Evolutionary conservation across 371 early-diverging fungal genomes (phyloP), one percentile per base, ranked within the genome.

Genomic region (Smittium culicis): DNA sequence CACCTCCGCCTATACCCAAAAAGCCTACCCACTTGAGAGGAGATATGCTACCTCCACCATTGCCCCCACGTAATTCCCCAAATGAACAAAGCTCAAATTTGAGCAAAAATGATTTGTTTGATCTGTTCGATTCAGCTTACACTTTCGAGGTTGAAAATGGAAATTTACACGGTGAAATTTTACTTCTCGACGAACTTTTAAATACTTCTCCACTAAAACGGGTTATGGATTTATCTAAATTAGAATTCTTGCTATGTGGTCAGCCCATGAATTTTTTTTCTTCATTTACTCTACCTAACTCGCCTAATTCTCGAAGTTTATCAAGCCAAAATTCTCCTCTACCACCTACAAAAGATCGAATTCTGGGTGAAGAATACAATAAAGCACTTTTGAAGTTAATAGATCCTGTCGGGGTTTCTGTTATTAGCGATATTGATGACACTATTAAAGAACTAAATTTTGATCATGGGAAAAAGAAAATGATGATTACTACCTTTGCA

Each of bases 361-460:
- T n/a, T n/a, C n/a, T n/a, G n/a, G n/a, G n/a, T n/a, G n/a, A n/a
- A n/a, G n/a, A n/a, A n/a, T 45, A 14, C 45, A 45, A 20, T 45
- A 14, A 8, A 14, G 20, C 45, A 20, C 14, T 14, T 14, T 14
- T 45, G 20, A 45, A 45, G 20, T 20, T 45, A 45, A 20, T 45
- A 20, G 20, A 45, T 14, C 8, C 14, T 20, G 14, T 14, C 20
- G 89, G 93, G 1, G 74, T 88, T 27, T 89, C 91, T 0, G 69
- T 93, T n/a, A 88, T 93, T 60, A 87, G 87, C 0, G 91, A 93
- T 72, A 87, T 93, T 61, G 92, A 93, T 77, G 92, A 91, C 69
- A 93, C 92, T 5, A 91, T 91, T 77, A 91, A 90, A 73, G 83
- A 87, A 29, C 86, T 90, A 0, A 79, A 85, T 61, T 85, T 93